phyloP scores from a whole-genome alignment of 257 asterid species.

The Lavandula angustifolia region DNA sequence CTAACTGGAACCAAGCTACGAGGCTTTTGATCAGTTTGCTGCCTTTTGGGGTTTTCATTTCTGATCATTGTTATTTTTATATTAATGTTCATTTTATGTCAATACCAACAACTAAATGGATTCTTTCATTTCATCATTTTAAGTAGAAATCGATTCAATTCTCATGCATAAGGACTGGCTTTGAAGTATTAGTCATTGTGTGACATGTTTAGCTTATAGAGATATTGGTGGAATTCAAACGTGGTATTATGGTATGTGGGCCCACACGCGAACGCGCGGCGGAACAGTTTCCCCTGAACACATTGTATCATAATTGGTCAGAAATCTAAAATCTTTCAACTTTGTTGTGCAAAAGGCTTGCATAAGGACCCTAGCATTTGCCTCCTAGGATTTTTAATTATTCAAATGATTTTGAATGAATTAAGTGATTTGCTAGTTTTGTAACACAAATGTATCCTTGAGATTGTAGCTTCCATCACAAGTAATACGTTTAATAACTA shows the following conservation, averaged over 20 bases:
- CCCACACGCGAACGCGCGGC: conserved; percentile 60
- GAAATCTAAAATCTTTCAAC: conserved; percentile 39
- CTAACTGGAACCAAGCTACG: conserved; percentile 18
- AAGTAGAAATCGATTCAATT: background rate
- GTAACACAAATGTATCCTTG: conserved; percentile 25
- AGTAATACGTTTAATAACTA: conserved; percentile 5
- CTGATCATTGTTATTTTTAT: conserved; percentile 8
- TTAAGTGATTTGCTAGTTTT: conserved; percentile 17
- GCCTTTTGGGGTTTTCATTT: background rate
- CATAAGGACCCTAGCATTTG: conserved; percentile 50
- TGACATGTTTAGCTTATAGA: background rate
- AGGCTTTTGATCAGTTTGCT: conserved; percentile 9
- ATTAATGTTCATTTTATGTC: background rate
- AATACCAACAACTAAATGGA: background rate
- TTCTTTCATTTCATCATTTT: no score
- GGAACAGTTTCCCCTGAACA: conserved; percentile 38
- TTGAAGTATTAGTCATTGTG: background rate
- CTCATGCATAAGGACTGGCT: no score
- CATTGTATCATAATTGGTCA: conserved; percentile 38
- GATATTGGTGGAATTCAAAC: no score
- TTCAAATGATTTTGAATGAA: background rate
- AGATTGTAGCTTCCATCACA: conserved; percentile 39
- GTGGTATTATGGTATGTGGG: conserved; percentile 25
- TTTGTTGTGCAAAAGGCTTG: conserved; percentile 51
- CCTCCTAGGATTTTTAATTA: conserved; percentile 26